These are phyloP conservation scores for Maudiozyma barnettii DNA, from an alignment of 805 yeast genomes.

Conservation along the genomic window DNA sequence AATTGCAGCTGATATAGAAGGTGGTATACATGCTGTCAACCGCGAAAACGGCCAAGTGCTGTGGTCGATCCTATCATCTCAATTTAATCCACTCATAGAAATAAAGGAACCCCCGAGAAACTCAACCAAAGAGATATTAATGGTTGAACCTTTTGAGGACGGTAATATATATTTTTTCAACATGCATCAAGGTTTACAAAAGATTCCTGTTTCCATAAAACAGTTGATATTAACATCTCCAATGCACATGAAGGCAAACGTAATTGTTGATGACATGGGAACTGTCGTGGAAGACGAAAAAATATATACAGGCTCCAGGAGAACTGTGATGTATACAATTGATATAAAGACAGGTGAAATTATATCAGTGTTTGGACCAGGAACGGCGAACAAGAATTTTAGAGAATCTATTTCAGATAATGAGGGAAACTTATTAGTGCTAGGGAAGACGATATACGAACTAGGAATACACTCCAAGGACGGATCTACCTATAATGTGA, in stretches of 20 bases:
- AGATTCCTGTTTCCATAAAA: slow-evolving; percentile 70
- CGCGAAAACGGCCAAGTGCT: slow-evolving; percentile 62
- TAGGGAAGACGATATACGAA: slow-evolving; percentile 68
- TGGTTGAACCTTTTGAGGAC: slow-evolving; percentile 82
- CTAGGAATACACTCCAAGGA: slow-evolving; percentile 67
- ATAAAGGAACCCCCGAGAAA: slow-evolving; percentile 13
- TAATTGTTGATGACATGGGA: slow-evolving; percentile 37
- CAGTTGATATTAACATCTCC: slow-evolving; percentile 79
- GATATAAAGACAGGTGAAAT: slow-evolving; percentile 69
- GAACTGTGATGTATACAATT: slow-evolving; percentile 64
- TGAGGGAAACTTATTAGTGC: slow-evolving; percentile 28
- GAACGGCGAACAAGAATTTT: slow-evolving; percentile 26
- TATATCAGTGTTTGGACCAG: slow-evolving; percentile 56
- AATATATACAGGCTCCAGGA: slow-evolving; percentile 77
- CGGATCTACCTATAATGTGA: slow-evolving; percentile 72
- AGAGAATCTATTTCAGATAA: slow-evolving; percentile 3
- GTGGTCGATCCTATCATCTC: slow-evolving; percentile 62
- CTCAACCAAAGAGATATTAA: slow-evolving; percentile 45
- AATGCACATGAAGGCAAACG: slow-evolving; percentile 45
- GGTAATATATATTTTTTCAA: slow-evolving; percentile 79
- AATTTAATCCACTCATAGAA: slow-evolving; percentile 18
- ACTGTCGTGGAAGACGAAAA: slow-evolving; percentile 48
- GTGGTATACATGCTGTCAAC: slow-evolving; percentile 72
- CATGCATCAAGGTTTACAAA: slow-evolving; percentile 62
- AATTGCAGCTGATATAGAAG: slow-evolving; percentile 75